Evolutionary conservation across 305 asterid species (phyloP), one percentile per base, ranked within the genome.

Genomic region (Rubia tinctorum): DNA sequence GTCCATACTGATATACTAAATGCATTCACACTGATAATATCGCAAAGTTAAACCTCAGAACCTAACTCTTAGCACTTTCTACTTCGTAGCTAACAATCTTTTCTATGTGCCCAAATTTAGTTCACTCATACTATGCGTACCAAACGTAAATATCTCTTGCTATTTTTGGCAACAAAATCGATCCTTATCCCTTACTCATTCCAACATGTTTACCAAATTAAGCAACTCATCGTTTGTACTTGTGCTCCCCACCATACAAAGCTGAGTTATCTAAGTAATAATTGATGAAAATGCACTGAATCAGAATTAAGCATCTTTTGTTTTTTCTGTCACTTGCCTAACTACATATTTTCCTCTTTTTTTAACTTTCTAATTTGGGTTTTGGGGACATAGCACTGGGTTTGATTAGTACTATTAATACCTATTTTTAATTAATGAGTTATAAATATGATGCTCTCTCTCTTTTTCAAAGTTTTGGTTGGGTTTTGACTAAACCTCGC

Each of bases 241-340:
- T 14, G 51, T 37, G 40, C 40, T 4, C 63, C 27, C 75, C 23
- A 20, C 70, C 68, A 9, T 42, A 69, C 76, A 37, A 66, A 49
- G 45, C 78, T 42, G 14, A 39, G 59, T 66, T 30, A 64, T 77
- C 60, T 58, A 18, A 13, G 64, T 72, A 22, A 55, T 73, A 11
- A 64, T 51, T 70, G 61, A 76, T 43, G 59, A 77, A 27, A 42
- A 62, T 88, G 66, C 89, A 82, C 77, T 74, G 90, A 80, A 83
- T 80, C 75, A 64, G 15, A 58, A 13, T 51, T 53, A 22, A 59
- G 2, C 34, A 3, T 17, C 22, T 61, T 58, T 49, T 51, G 76
- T 69, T 55, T 70, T 69, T 53, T 53, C 23, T 75, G 62, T 66
- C 60, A 40, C 12, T 18, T n/a, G 79, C 83, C 84, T 84, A 82